Evolutionary conservation across 371 early-diverging fungal species (phyloP), one percentile per base, ranked within the genome.

Genomic region (Mucor plumbeus): DNA sequence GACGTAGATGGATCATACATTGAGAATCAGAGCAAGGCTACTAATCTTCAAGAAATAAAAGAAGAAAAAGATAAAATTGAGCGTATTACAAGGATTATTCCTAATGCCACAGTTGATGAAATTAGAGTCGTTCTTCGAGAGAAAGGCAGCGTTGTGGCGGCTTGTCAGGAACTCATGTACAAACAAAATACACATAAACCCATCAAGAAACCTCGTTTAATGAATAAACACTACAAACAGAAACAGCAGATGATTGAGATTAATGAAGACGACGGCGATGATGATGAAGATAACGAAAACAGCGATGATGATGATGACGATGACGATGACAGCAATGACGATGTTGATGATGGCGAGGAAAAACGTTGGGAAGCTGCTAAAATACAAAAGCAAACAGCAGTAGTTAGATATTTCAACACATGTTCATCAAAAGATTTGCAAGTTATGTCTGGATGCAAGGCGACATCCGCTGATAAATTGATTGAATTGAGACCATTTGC

Each of bases 361-460:
- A 58, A 63, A 11, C 9, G 44, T 64, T 67, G 9, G 10, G 21
- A 19, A 19, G 47, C n/a, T 4, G 19, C 4, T 4, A 47, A 19
- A 47, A n/a, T 9, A 4, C 47, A 47, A 47, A 47, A 47, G 21
- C 47, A 47, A 19, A 19, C 47, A 19, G 47, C 19, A 4, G 54
- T 65, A 0, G 33, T 72, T 10, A 33, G 70, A 19, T 91, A 93
- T 69, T 95, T 92, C 71, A 94, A 94, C 63, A 68, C 68, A 0
- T 80, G 88, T 1, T 64, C 84, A 0, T 63, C 70, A 14, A 75
- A 86, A 8, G 91, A 92, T 57, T 65, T 95, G 7, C 79, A 80
- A 43, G 92, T 91, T 47, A 80, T 89, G 44, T 83, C 87, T 0
- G 84, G 86, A 1, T 91, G 91, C 44, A 84, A 91, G 5, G 70